Conservation (phyloP, 495 filamentous ascomycete genomes). For the Aspergillus conjunctus region DNA sequence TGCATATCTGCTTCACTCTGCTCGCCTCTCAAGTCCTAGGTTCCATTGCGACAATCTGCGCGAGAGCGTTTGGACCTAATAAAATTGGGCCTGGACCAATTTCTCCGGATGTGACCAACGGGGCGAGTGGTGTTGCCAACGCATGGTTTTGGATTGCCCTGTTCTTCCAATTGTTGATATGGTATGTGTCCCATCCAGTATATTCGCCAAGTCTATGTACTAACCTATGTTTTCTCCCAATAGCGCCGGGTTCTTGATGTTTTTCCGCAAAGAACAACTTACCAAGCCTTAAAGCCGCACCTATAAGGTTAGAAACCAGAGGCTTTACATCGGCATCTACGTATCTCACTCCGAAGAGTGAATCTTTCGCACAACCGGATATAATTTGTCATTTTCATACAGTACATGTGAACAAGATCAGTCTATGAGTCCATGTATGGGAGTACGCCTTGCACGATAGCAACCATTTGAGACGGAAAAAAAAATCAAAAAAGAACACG, state of each 20-base stretch:
- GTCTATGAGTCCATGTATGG: not conserved
- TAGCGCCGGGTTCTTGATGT: conserved; percentile 64
- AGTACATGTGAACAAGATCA: not conserved
- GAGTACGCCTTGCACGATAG: not conserved
- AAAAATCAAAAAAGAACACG: not conserved
- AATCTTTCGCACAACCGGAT: not conserved
- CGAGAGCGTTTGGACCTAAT: conserved; percentile 49
- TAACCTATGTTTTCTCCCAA: not conserved
- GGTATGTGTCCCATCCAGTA: conserved; percentile 36
- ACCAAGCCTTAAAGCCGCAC: conserved; percentile 57
- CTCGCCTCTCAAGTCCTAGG: conserved; percentile 55
- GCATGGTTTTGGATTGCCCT: conserved; percentile 70
- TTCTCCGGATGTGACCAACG: conserved; percentile 48
- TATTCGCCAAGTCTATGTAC: not conserved
- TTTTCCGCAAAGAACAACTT: conserved; percentile 74
- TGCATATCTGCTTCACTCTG: conserved; percentile 54
- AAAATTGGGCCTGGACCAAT: conserved; percentile 53
- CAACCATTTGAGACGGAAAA: not conserved
- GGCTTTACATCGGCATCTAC: not conserved
- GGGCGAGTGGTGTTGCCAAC: conserved; percentile 51
- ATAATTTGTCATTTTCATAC: conserved; percentile 1
- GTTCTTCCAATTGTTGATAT: conserved; percentile 62
- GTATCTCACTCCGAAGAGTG: not conserved
- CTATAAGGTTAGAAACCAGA: not conserved
- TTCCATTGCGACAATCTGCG: conserved; percentile 52